Evolutionary conservation across 1,284 basidiomycete species (phyloP), one percentile per base, ranked within the genome.

Genomic region (Trichosporon ovoides): DNA sequence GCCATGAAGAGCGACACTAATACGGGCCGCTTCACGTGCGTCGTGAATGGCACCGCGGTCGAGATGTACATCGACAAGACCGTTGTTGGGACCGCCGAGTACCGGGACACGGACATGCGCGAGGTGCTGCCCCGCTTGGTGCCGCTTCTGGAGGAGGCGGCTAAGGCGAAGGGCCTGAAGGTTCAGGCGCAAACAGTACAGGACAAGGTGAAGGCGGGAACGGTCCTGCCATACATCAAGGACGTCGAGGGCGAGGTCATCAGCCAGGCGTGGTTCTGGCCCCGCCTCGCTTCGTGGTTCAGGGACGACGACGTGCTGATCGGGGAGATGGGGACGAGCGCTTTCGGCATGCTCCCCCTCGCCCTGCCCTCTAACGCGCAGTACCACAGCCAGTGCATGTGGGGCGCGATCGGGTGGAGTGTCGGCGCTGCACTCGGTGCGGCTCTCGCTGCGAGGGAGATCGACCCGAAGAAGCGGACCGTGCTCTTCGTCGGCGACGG

Each of bases 1-100:
- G 79, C 81, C 0, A 78, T 96, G 53, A 85, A 85, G 77, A 86
- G 83, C 59, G 94, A 98, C 75, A 95, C 94, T 81, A 97, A 98
- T 68, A 76, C 75, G 35, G 77, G 75, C 51, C 77, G 69, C 55
- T 70, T 85, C 86, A 57, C 81, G 75, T 6, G 77, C 73, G 24
- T 69, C 18, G 79, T 89, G 58, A 87, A 88, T 78, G 61, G 72
- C 56, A 73, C 71, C 10, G 9, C 4, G 5, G 73, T 81, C 57
- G 80, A 93, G 85, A 80, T 97, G 16, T 94, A 97, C 76, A 91
- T 89, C 0, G 84, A 86, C 68, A 82, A 87, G 64, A 88, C 86
- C 5, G 82, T 82, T 59, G 81, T 92, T 53, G 72, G 74, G 59
- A 78, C 77, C 66, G 79, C 78, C 11, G 64, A 74, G 40, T 82